Evolutionary conservation across 352 stramenopile genomes (phyloP).

Genomic region (Globisporangium rhizosaccharum): DNA sequence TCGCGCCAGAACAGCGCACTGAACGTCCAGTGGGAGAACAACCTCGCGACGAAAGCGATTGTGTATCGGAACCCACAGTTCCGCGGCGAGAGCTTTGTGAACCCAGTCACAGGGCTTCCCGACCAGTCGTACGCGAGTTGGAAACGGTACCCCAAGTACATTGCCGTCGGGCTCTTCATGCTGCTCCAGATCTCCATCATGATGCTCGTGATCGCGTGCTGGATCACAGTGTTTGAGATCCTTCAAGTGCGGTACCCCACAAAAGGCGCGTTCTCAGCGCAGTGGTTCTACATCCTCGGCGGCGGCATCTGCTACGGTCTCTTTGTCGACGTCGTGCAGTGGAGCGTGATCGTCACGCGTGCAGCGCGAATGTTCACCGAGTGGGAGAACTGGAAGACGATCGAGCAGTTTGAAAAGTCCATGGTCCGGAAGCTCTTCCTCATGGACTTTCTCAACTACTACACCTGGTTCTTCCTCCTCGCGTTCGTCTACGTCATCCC

Average conservation of each 20-base stretch:
- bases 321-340: constrained; percentile 82
- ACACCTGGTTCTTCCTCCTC: constrained; percentile 84
- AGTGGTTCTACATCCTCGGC: constrained; percentile 79
- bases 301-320: constrained; percentile 73
- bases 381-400: constrained; percentile 85
- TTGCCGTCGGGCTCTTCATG: constrained; percentile 64
- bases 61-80: constrained; percentile 77
- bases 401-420: constrained; percentile 76
- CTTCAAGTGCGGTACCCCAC: constrained; percentile 69
- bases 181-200: constrained; percentile 79
- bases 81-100: constrained; percentile 41
- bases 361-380: constrained; percentile 65
- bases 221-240: constrained; percentile 78
- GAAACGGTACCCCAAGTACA: constrained; percentile 72
- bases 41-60: constrained; percentile 56
- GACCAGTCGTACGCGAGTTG: constrained; percentile 70
- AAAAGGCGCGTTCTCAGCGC: constrained; percentile 56
- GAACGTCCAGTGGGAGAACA: constrained; percentile 68
- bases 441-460: constrained; percentile 88
- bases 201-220: constrained; percentile 80
- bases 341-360: constrained; percentile 72
- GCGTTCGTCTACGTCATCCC: constrained; percentile 85
- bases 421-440: constrained; percentile 77
- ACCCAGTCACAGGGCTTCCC: constrained; percentile 55
- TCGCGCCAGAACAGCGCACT: constrained; percentile 69